These are phyloP conservation scores for Mycena belliarum DNA, from an alignment of 768 basidiomycete genomes.

Conservation along the genomic window DNA sequence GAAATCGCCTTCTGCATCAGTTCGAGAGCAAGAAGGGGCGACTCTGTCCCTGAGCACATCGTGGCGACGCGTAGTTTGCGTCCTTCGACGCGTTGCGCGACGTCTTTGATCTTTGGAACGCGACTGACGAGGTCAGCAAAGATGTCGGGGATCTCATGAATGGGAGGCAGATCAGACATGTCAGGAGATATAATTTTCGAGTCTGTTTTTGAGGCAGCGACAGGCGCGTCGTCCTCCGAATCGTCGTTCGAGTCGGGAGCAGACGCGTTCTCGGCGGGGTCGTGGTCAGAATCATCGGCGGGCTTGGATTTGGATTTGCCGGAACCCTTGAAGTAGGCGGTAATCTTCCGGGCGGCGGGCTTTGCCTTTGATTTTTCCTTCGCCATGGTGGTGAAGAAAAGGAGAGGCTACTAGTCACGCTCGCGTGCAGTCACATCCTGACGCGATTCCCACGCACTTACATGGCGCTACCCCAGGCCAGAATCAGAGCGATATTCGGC, in stretches of 20 bases:
- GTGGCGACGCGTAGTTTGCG: constrained; percentile 91
- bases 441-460: no score
- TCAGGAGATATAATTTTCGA: constrained; percentile 50
- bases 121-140: constrained; percentile 73
- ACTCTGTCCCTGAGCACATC: constrained; percentile 97
- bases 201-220: constrained; percentile 30
- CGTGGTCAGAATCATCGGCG: constrained; percentile 25
- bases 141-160: constrained; percentile 68
- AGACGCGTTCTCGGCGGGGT: constrained; percentile 26
- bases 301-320: constrained; percentile 34
- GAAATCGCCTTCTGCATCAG: constrained; percentile 77
- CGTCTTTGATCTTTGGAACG: constrained; percentile 63
- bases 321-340: constrained; percentile 50
- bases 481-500: constrained; percentile 30
- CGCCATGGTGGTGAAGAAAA: constrained; percentile 41
- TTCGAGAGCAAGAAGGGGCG: constrained; percentile 87
- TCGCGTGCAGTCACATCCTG: constrained; percentile 1
- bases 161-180: constrained; percentile 72
- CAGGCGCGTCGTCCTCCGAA: constrained; percentile 32
- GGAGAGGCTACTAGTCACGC: constrained; percentile 15
- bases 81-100: constrained; percentile 68
- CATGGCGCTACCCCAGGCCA: constrained; percentile 11
- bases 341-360: constrained; percentile 52
- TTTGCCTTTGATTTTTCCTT: constrained; percentile 40
- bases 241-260: constrained; percentile 33